Conservation (phyloP, 257 asterid genomes). For the Misopates orontium region DNA sequence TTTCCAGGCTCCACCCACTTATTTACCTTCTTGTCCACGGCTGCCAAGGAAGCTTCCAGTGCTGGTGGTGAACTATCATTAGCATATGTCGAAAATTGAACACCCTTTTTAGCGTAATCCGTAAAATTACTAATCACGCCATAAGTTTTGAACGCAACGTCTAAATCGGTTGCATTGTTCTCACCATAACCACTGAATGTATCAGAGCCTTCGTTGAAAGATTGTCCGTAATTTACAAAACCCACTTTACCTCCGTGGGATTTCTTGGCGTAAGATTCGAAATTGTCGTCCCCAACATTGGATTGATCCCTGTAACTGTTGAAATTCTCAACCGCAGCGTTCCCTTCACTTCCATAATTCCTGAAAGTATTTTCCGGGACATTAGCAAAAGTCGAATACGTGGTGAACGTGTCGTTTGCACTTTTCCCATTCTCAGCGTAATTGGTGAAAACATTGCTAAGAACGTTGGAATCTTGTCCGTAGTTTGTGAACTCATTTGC, state of each 20-base stretch:
- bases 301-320: conserved; percentile 48
- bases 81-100: conserved; percentile 42
- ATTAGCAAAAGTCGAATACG: conserved; percentile 51
- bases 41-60: conserved; percentile 22
- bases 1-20: conserved; percentile 69
- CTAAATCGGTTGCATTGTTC: conserved; percentile 21
- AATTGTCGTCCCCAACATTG: conserved; percentile 63
- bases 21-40: conserved; percentile 37
- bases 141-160: conserved; percentile 44
- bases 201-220: conserved; percentile 50
- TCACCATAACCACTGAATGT: conserved; percentile 54
- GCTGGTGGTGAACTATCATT: conserved; percentile 41
- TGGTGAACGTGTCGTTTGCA: conserved; percentile 44
- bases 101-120: conserved; percentile 48
- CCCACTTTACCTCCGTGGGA: conserved; percentile 48
- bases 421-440: conserved; percentile 59
- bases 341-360: conserved; percentile 52
- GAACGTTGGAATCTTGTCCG: conserved; percentile 45
- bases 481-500: conserved; percentile 45
- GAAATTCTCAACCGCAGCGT: conserved; percentile 50
- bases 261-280: conserved; percentile 49
- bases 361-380: conserved; percentile 49
- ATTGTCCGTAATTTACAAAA: conserved; percentile 51
- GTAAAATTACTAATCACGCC: conserved; percentile 57
- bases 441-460: conserved; percentile 51